Evolutionary conservation across 129 eudicot genomes (phyloP), one percentile per base, ranked within the genome.

Genomic region (Sambucus nigra): DNA sequence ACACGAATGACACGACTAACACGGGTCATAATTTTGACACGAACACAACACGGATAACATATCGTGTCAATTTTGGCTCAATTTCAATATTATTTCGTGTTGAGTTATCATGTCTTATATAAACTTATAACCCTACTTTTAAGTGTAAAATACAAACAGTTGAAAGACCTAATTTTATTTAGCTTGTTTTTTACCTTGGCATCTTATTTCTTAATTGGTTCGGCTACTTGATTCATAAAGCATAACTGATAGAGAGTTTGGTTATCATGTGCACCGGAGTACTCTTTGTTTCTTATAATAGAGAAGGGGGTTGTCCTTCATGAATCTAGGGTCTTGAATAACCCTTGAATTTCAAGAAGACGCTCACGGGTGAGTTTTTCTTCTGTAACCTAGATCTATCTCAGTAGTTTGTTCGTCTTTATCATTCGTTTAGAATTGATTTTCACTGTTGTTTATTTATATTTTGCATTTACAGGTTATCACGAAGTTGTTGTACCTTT

Each of bases 281-380:
- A 75, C 76, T 88, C 97, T 50, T 95, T 95, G 35, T 88, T 88
- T 78, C 51, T 73, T 28, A 95, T 94, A 67, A 88, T 88, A 25
- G 98, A 88, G 76, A 88, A 88, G 75, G 97, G 94, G 32, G 93
- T 88, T 14, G 97, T 88, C 47, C 83, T 88, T 66, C 97, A 88
- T 71, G 97, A 88, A 66, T 95, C 91, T 59, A 81, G 98, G 84
- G 98, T 89, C 44, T 89, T 89, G 61, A 84, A 89, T 73, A 95
- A 89, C 62, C 95, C 95, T 69, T 95, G 85, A 53, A 67, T 89
- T 81, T 69, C 98, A 4, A 85, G 98, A 70, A 81, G 88, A 74
- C 85, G 98, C 59, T 89, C 95, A 2, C 98, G 85, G 94, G 98
- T 89, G 52, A 44, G 4, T 42, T 58, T 40, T 15, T 0, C 9